Base-by-base conservation (phyloP, 2,329 filamentous ascomycete species). In the Berkeleyomyces rouxiae region DNA sequence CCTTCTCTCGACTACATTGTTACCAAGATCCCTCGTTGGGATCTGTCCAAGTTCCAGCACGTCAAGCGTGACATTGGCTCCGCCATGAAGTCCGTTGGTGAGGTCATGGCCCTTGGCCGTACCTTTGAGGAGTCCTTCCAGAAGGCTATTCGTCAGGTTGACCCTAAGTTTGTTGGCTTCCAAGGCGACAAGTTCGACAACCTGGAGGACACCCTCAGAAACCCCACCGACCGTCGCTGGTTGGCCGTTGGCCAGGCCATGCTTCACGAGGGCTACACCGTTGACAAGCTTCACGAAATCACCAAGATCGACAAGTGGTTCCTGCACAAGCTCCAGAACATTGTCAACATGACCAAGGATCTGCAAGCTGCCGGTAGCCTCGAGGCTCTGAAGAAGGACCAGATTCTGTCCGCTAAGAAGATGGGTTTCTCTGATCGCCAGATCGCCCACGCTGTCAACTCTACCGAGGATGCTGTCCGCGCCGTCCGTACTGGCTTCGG, bases 271-370 rank as follows among this genome's bases (percentile, higher is more conserved):
- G 87, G 87, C 74, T 99, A 99, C 79, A 84, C 88, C 1, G 90
- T 96, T 57, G 92, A 99, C 67, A 85, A 82, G 73, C 81, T 99
- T 13, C 90, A 97, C 72, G 90, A 96, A 5, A 78, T 99, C 68
- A 95, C 88, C 76, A 96, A 96, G 81, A 99, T 99, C 70, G 93
- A 97, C 78, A 96, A 95, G 77, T 97, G 93, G 93, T 99, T 99
- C 81, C 77, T 99, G 69, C 84, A 96, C 84, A 97, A 99, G 82
- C 84, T 99, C 60, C 86, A 96, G 77, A 97, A 97, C 78, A 88
- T 99, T 70, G 93, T 96, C 61, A 83, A 97, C 74, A 91, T 87
- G 77, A 89, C 87, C 65, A 84, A 83, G 67, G 88, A 95, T 73
- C 83, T 99, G 66, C 83, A 96, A 77, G 83, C 86, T 40, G 84